Base-by-base conservation (phyloP, 2,329 filamentous ascomycete genomes). In the Fusarium drepaniforme region DNA sequence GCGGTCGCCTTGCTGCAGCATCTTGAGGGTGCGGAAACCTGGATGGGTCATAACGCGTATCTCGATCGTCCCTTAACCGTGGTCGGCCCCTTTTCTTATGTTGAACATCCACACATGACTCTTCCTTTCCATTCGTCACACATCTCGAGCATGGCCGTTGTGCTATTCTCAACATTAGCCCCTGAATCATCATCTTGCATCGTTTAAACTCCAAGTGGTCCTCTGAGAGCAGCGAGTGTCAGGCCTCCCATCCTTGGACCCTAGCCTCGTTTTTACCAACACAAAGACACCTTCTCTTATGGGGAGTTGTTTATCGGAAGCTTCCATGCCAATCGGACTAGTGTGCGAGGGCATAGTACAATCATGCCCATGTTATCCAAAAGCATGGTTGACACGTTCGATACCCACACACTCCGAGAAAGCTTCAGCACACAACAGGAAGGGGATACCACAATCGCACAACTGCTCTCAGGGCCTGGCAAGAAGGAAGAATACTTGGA, bases 21-120 rank as follows among this genome's bases (percentile, higher is more conserved):
- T 90, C 88, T 67, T 84, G 81, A 13, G 84, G 82, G 70, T 86
- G 85, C 56, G 85, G 82, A 68, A 86, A 87, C 68, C 87, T 85
- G 4, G 85, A 80, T 18, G 85, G 81, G 68, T 92, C 90, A 77
- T 89, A 91, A 73, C 90, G 87, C 59, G 87, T 80, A 73, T 92
- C 90, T 76, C 89, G 86, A 70, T 94, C 93, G 80, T 96, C 94
- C 77, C 94, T 90, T 75, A 97, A 85, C 74, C 94, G 89, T 70
- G 94, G 94, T 59, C 94, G 89, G 49, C 94, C 94, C 77, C 94
- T 87, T 82, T 96, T 97, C 83, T 96, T 97, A 83, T 97, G 94
- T 80, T 95, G 93, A 38, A 97, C 94, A 82, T 97, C 94, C 77
- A 94, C 87, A 80, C 94, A 97, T 9, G 92, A 88, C 68, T 95